Evolutionary conservation across 805 yeast genomes (phyloP), one percentile per base, ranked within the genome.

Genomic region (Kazachstania kunashirensis): DNA sequence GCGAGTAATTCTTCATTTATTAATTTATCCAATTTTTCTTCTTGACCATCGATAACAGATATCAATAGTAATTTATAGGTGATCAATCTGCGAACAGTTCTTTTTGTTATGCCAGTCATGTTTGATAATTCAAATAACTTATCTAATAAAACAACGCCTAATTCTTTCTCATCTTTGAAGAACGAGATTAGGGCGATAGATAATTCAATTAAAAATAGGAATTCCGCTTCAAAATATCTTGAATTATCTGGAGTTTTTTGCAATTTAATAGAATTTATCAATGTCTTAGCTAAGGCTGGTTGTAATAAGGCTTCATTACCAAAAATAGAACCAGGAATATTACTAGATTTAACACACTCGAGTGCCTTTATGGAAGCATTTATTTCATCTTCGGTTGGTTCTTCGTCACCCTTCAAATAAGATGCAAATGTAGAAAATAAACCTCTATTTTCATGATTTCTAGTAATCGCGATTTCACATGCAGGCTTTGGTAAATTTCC

Each of bases 381-480:
- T 34, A 92, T 79, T 48, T 89, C 96, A 51, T 84, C 95, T 39
- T 84, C 94, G 2, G 94, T 74, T 10, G 99, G 99, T 57, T 89
- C 97, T 37, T 84, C 94, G 50, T 86, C 96, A 14, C 96, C 92
- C 44, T 92, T 84, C 59, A 92, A 71, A 51, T 86, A 89, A 0
- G 95, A 84, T 1, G 96, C 86, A 49, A 92, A 79, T 0, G 97
- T 83, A 0, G 95, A 83, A 38, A 92, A 73, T n/a, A 92, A 53
- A 2, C 97, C 94, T 48, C 77, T 82, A 25, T 76, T 71, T 1
- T 80, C 77, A 33, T 75, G 75, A 1, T 73, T 63, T 49, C 79
- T 71, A 25, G 74, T 75, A 29, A 84, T 72, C 7, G 77, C 69
- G 47, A 73, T 74, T 28, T 75, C 77, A 0, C 96, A 84, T 36